Evolutionary conservation across 257 asterid species (phyloP).

Genomic region (Osmanthus fragrans): DNA sequence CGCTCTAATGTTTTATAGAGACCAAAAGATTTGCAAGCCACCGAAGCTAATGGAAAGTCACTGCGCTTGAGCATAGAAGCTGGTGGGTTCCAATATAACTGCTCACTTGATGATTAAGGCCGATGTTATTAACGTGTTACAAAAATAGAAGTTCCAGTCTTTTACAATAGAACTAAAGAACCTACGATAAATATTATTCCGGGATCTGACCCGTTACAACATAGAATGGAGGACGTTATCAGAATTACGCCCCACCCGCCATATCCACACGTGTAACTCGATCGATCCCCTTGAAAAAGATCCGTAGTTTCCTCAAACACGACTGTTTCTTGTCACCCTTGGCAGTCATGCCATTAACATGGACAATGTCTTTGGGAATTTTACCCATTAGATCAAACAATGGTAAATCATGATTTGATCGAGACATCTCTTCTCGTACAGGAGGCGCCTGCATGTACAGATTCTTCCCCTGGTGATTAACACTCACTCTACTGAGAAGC

Average conservation of each 20-base stretch:
- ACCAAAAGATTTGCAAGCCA: conserved; percentile 80
- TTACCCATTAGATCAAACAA: conserved; percentile 75
- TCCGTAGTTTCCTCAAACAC: conserved; percentile 71
- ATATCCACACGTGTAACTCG: conserved; percentile 67
- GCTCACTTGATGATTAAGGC: conserved; percentile 49
- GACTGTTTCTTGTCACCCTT: conserved; percentile 86
- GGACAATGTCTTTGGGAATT: conserved; percentile 52
- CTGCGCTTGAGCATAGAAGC: conserved; percentile 92
- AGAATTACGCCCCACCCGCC: conserved; percentile 76
- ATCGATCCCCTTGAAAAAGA: conserved; percentile 65
- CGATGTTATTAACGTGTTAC: not conserved
- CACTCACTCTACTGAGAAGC: conserved; percentile 72
- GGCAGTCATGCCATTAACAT: conserved; percentile 76
- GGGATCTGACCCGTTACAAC: too few relatives aligned
- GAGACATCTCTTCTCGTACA: conserved; percentile 83
- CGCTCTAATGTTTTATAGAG: conserved; percentile 40
- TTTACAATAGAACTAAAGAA: not conserved
- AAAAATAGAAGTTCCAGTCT: conserved; percentile 16
- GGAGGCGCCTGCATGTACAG: conserved; percentile 98
- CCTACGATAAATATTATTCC: not conserved
- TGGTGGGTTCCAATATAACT: conserved; percentile 95
- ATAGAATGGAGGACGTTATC: not conserved
- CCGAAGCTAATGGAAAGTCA: conserved; percentile 58
- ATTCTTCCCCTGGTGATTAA: conserved; percentile 69
- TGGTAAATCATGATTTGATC: conserved; percentile 66